Percentiles rank a stretch among this genome's conserved stretches.
Evolutionary conservation across 192 early-diverging fungal genomes (phyloP).

Genomic region (Backusella luteola): DNA sequence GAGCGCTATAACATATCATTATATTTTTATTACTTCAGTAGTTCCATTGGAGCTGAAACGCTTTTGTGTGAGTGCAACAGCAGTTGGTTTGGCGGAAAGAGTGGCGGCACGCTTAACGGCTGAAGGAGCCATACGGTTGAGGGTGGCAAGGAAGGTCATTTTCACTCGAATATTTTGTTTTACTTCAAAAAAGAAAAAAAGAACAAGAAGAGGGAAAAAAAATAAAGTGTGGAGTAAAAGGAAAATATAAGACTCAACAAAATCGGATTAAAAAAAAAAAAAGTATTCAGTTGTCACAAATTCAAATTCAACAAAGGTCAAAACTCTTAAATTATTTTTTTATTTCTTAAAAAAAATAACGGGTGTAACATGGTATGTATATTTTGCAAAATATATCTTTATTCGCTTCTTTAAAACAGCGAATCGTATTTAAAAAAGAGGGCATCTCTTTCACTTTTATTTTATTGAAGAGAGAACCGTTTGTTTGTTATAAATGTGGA

Average conservation of each 20-base stretch:
- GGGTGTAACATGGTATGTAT: neutral
- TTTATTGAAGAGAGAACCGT: too few relatives aligned
- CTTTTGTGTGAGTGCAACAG: conserved; percentile 28
- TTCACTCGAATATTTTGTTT: neutral
- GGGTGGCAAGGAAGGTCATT: conserved; percentile 32
- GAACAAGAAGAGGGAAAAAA: neutral
- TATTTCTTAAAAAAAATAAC: conserved; percentile 8
- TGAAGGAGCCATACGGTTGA: conserved; percentile 32
- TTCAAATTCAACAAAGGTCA: conserved; percentile 2
- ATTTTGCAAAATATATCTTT: neutral
- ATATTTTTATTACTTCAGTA: conserved; percentile 26
- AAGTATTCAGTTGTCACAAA: neutral
- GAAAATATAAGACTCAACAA: neutral
- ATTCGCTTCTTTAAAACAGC: neutral
- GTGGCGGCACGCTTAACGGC: conserved; percentile 24
- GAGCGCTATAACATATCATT: neutral
- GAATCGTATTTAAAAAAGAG: neutral
- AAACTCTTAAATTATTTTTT: conserved; percentile 6
- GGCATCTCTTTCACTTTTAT: too few relatives aligned
- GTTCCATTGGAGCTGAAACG: conserved; percentile 34
- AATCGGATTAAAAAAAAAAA: conserved; percentile 3
- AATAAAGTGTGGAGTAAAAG: conserved; percentile 2
- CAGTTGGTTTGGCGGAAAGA: conserved; percentile 19
- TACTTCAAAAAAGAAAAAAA: neutral
- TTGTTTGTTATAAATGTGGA: too few relatives aligned